Conservation (phyloP, 345 rosid genomes). For the Gynandropsis gynandra region DNA sequence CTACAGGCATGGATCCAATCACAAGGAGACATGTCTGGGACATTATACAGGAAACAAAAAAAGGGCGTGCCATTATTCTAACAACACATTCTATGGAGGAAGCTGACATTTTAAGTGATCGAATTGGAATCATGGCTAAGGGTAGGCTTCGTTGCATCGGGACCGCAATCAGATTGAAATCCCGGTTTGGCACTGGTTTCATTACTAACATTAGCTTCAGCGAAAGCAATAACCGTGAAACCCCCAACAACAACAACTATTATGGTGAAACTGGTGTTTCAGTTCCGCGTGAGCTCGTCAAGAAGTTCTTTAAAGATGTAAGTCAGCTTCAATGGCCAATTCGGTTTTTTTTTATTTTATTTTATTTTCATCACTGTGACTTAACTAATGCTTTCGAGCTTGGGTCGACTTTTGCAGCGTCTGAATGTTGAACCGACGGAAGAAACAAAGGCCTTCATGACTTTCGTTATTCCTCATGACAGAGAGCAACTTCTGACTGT, state of each 20-base stretch:
- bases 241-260: constrained; percentile 21
- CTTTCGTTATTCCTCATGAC: constrained; percentile 78
- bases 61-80: constrained; percentile 73
- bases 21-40: constrained; percentile 96
- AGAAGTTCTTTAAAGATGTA: constrained; percentile 70
- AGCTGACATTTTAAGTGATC: constrained; percentile 86
- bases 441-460: constrained; percentile 63
- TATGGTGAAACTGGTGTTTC: constrained; percentile 27
- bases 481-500: constrained; percentile 62
- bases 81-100: constrained; percentile 98
- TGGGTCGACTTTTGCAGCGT: constrained; percentile 36
- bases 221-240: constrained; percentile 36
- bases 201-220: constrained; percentile 63
- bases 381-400: background rate
- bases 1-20: constrained; percentile 96
- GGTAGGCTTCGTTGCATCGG: constrained; percentile 88
- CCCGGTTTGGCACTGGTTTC: constrained; percentile 86
- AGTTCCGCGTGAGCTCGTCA: constrained; percentile 42
- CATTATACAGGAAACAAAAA: constrained; percentile 72
- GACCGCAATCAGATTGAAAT: constrained; percentile 82
- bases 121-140: constrained; percentile 91
- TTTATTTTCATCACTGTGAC: background rate
- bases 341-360: no score
- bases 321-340: constrained; percentile 19
- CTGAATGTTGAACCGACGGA: constrained; percentile 57